These are phyloP conservation scores for Ascobolus immersus DNA, from an alignment of 495 filamentous ascomycete genomes.

Conservation along the genomic window DNA sequence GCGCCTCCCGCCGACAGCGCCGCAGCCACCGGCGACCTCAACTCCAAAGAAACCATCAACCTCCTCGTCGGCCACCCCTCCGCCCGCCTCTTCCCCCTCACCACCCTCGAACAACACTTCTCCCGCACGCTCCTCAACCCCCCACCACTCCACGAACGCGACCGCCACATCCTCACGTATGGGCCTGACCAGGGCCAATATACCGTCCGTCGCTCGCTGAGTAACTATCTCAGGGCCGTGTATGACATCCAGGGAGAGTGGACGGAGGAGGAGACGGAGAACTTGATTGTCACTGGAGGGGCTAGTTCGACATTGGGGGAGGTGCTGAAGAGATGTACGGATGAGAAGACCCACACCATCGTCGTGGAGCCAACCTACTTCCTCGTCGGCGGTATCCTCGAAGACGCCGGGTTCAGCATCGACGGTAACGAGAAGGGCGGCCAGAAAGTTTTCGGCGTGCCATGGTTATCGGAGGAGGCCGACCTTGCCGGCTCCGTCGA, in stretches of 20 bases:
- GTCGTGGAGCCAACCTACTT: constrained; percentile 58
- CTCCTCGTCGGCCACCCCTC: constrained; percentile 15
- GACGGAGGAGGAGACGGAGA: neutral
- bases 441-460: neutral
- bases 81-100: constrained; percentile 33
- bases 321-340: constrained; percentile 39
- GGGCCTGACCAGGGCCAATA: constrained; percentile 52
- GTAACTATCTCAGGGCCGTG: neutral
- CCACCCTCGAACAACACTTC: constrained; percentile 30
- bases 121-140: constrained; percentile 28
- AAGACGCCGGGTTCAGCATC: constrained; percentile 40
- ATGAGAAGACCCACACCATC: constrained; percentile 52
- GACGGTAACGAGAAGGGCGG: constrained; percentile 16
- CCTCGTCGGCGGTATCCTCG: constrained; percentile 51
- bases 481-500: constrained; percentile 11
- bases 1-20: neutral
- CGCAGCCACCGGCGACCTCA: neutral
- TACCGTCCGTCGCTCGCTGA: constrained; percentile 25
- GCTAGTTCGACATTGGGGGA: constrained; percentile 53
- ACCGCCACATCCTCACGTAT: constrained; percentile 31
- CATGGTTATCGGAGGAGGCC: constrained; percentile 6
- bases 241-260: neutral
- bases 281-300: constrained; percentile 52
- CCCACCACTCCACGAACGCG: constrained; percentile 24
- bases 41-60: constrained; percentile 5